Conservation (phyloP, 441 rosid species). For the Brassica balearica region DNA sequence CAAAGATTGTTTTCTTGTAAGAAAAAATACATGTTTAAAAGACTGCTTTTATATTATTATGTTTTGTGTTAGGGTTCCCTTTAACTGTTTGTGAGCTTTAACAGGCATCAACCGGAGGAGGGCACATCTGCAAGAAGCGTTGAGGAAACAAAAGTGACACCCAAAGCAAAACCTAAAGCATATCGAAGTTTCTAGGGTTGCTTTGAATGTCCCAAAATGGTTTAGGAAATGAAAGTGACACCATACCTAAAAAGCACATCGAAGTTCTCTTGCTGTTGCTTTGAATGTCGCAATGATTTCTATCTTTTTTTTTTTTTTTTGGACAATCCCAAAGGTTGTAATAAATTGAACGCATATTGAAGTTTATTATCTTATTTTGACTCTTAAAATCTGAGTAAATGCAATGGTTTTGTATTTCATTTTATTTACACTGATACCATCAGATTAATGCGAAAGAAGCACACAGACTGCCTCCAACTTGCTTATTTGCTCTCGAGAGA, state of each 20-base stretch:
- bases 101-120: no score
- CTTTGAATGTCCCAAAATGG: neutral
- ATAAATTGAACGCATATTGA: neutral
- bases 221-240: constrained; percentile 1
- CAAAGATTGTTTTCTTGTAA: no score
- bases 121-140: no score
- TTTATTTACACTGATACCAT: no score
- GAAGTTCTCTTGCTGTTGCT: neutral
- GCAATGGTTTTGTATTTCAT: no score
- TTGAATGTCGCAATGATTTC: neutral
- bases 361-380: neutral
- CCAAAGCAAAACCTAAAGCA: no score
- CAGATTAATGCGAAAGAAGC: neutral
- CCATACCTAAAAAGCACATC: neutral
- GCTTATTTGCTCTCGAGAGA: neutral
- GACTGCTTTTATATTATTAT: no score
- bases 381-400: no score
- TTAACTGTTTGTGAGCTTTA: no score
- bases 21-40: no score
- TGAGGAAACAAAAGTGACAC: no score
- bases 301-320: neutral
- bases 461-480: neutral
- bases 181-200: neutral
- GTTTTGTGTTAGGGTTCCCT: no score
- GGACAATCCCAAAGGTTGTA: neutral